Percentiles rank a stretch among this genome's conserved stretches.
Evolutionary conservation across 2,329 filamentous ascomycete species (phyloP).

Genomic region (Pseudocercospora pini-densiflorae): DNA sequence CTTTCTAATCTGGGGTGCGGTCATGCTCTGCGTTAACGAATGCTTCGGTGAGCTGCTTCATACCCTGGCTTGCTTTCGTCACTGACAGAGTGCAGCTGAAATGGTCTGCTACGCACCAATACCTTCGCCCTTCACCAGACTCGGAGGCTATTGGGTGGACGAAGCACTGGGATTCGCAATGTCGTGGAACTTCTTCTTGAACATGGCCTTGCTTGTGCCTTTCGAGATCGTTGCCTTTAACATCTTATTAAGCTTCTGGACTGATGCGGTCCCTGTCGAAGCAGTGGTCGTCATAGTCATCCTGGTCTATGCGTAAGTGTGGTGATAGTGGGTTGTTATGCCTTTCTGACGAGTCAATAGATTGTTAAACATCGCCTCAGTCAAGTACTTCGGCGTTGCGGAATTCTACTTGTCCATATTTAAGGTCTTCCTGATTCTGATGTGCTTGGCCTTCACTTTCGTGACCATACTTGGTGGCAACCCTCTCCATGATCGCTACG

Average conservation of each 20-base stretch:
- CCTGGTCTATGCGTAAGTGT: slow-evolving; percentile 53
- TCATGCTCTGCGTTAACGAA: slow-evolving; percentile 25
- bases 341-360: background rate
- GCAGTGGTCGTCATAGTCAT: slow-evolving; percentile 66
- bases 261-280: slow-evolving; percentile 52
- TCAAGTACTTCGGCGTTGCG: slow-evolving; percentile 74
- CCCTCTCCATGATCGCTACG: slow-evolving; percentile 69
- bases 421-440: slow-evolving; percentile 71
- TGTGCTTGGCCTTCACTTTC: slow-evolving; percentile 75
- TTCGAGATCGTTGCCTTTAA: slow-evolving; percentile 54
- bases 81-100: slow-evolving; percentile 47
- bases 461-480: slow-evolving; percentile 80
- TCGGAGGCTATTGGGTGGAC: slow-evolving; percentile 74
- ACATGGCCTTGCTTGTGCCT: slow-evolving; percentile 53
- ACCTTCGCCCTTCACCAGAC: slow-evolving; percentile 75
- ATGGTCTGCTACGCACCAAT: slow-evolving; percentile 78
- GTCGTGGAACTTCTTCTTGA: slow-evolving; percentile 43
- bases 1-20: slow-evolving; percentile 40
- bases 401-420: slow-evolving; percentile 68
- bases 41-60: slow-evolving; percentile 17
- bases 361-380: slow-evolving; percentile 70
- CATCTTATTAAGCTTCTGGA: slow-evolving; percentile 44
- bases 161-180: slow-evolving; percentile 67
- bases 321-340: background rate
- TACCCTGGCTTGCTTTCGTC: background rate